Conservation (phyloP, 225 moss, liverwort and hornwort species). For the Physcomitrellopsis africana region DNA sequence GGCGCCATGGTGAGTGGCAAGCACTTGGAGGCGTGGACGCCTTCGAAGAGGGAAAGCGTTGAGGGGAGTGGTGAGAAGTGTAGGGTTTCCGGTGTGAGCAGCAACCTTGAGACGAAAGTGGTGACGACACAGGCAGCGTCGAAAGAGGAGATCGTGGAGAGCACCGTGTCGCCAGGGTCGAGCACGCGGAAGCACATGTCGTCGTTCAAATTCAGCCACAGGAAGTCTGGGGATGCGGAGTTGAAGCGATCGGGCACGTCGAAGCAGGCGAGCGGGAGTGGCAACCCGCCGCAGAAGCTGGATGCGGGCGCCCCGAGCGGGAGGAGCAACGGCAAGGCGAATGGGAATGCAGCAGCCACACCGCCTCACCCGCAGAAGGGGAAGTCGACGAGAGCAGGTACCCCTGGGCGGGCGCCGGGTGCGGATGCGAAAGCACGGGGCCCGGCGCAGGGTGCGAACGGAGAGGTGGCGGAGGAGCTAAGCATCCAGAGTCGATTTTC, state of each 20-base stretch:
- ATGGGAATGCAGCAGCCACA: constrained; percentile 18
- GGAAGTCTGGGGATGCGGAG: constrained; percentile 30
- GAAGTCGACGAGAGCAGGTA: constrained; percentile 41
- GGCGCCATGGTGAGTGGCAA: not conserved
- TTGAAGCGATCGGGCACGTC: constrained; percentile 32
- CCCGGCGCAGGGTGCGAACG: constrained; percentile 20
- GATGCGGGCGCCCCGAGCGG: not conserved
- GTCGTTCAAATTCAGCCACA: constrained; percentile 57
- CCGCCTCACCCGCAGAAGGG: constrained; percentile 41
- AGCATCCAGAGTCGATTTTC: constrained; percentile 69
- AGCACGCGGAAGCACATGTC: constrained; percentile 57
- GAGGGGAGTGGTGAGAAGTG: too few relatives aligned
- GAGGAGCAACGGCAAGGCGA: constrained; percentile 9
- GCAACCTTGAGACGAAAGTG: constrained; percentile 8
- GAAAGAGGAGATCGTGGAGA: constrained; percentile 64
- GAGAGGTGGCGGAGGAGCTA: constrained; percentile 46
- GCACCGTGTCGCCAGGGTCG: constrained; percentile 39
- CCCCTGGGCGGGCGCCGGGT: constrained; percentile 30
- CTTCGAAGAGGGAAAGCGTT: constrained; percentile 15
- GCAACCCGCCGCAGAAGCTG: constrained; percentile 1
- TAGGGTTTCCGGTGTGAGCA: not conserved
- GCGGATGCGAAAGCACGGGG: not conserved
- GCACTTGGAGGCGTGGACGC: not conserved
- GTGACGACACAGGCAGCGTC: constrained; percentile 19
- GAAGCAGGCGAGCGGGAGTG: constrained; percentile 10